Conservation (phyloP, 108 stramenopile species). For the Hondaea fermentalgiana region DNA sequence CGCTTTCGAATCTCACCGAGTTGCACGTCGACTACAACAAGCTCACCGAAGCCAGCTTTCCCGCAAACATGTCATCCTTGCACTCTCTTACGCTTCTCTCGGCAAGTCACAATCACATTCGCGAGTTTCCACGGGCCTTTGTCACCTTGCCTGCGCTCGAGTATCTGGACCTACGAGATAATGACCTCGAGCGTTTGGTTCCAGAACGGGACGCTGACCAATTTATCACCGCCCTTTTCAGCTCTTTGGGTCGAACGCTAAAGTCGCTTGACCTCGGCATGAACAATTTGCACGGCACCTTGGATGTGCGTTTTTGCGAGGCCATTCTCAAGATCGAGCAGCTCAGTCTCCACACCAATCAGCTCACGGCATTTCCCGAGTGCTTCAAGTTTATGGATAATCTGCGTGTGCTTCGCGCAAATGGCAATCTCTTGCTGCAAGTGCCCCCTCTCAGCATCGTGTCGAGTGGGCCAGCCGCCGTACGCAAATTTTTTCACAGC, state of each 20-base stretch:
- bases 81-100: not conserved
- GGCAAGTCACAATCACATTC: not conserved
- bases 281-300: not conserved
- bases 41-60: not conserved
- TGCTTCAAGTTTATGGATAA: slow-evolving; percentile 11
- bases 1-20: not conserved
- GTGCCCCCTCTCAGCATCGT: not conserved
- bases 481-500: not conserved
- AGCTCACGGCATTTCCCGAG: not conserved
- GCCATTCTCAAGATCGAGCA: not conserved
- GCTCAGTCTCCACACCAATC: not conserved
- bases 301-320: not conserved
- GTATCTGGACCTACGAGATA: not conserved
- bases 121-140: not conserved
- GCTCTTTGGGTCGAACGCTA: not conserved
- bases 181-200: not conserved
- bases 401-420: not conserved
- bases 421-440: not conserved
- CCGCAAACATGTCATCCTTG: not conserved
- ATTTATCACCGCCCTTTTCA: not conserved
- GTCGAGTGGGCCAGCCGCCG: not conserved
- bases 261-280: not conserved
- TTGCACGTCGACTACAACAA: not conserved
- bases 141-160: not conserved
- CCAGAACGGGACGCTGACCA: not conserved